Percentiles rank a stretch among this genome's conserved stretches.
Conservation (phyloP, 768 basidiomycete species). For the Naganishia onofrii region DNA sequence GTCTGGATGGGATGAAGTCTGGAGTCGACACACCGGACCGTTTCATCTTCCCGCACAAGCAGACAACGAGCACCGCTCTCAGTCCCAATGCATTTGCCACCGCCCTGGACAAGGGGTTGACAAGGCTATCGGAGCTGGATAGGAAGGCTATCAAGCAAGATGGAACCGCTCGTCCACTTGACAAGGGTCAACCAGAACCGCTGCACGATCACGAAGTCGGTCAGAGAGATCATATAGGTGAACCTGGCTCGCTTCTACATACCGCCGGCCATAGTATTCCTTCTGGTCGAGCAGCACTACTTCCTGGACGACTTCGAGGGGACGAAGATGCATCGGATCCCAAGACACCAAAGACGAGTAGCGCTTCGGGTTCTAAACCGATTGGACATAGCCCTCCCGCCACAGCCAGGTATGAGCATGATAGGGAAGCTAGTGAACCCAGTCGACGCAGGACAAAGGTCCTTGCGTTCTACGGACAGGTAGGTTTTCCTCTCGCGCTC, state of each 20-base stretch:
- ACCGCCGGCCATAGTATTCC: slow-evolving; percentile 17
- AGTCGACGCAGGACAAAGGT: slow-evolving; percentile 41
- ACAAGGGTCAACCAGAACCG: neutral
- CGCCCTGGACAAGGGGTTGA: slow-evolving; percentile 9
- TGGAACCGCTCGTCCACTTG: neutral
- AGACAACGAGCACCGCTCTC: slow-evolving; percentile 42
- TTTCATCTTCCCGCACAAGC: slow-evolving; percentile 42
- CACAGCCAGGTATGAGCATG: slow-evolving; percentile 5
- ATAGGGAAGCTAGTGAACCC: slow-evolving; percentile 20
- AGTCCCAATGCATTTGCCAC: slow-evolving; percentile 14
- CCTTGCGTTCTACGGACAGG: slow-evolving; percentile 52
- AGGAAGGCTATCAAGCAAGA: neutral
- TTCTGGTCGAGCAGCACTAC: slow-evolving; percentile 1
- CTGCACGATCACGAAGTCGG: neutral
- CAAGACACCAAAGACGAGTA: slow-evolving; percentile 5
- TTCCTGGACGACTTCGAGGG: neutral
- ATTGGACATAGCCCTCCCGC: neutral
- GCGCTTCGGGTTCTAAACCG: neutral
- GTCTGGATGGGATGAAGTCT: slow-evolving; percentile 37
- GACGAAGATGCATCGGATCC: slow-evolving; percentile 7
- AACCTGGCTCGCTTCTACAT: slow-evolving; percentile 7
- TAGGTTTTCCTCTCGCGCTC: slow-evolving; percentile 31
- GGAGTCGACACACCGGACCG: slow-evolving; percentile 52
- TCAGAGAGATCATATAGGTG: slow-evolving; percentile 19
- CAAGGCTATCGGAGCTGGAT: slow-evolving; percentile 1